Percentiles rank a stretch among this genome's conserved stretches.
Evolutionary conservation across 202 grass and related monocot species (phyloP).

Genomic region (Panicum hallii): DNA sequence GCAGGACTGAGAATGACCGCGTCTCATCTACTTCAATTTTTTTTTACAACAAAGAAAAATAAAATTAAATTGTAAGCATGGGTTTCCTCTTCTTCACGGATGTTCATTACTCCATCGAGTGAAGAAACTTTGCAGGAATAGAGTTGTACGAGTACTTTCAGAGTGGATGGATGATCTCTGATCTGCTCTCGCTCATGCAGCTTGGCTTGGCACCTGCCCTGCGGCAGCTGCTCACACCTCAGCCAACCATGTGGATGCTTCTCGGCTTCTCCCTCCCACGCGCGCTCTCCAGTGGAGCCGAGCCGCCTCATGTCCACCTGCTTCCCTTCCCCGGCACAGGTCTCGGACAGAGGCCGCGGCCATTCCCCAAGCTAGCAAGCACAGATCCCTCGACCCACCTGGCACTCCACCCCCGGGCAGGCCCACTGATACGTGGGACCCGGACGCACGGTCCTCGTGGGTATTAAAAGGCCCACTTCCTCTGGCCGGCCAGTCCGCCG

Average conservation of each 20-base stretch:
- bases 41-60: no score
- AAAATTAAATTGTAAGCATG: no score
- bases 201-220: neutral
- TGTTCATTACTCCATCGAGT: no score
- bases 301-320: neutral
- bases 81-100: no score
- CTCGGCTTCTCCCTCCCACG: neutral
- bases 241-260: constrained; percentile 15
- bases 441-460: neutral
- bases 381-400: constrained; percentile 1
- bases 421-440: neutral
- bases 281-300: neutral
- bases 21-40: no score
- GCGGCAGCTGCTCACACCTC: neutral
- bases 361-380: neutral
- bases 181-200: neutral
- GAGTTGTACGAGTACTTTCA: no score
- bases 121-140: no score
- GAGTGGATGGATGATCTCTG: no score
- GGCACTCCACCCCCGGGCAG: neutral
- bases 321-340: neutral
- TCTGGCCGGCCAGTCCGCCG: neutral
- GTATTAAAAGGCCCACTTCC: constrained; percentile 9
- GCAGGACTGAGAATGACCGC: no score
- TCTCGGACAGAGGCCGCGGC: no score